Evolutionary conservation across 1,284 basidiomycete species (phyloP).

Genomic region (Fomes fomentarius): DNA sequence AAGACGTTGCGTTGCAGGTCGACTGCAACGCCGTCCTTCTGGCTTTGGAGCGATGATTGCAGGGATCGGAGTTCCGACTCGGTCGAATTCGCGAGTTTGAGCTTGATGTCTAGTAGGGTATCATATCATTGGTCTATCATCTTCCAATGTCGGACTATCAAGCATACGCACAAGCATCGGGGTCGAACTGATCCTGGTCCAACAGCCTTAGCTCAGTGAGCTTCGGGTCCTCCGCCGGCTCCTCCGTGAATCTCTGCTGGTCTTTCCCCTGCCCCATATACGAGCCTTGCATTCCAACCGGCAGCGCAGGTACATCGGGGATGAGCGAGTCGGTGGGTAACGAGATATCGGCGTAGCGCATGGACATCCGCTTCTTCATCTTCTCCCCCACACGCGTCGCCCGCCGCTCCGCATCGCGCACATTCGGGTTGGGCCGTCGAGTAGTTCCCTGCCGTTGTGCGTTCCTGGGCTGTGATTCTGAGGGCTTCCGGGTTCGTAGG

Average conservation of each 20-base stretch:
- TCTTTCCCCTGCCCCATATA: conserved; percentile 23
- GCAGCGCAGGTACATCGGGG: conserved; percentile 58
- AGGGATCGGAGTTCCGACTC: conserved; percentile 76
- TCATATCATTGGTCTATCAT: neutral
- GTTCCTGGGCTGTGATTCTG: conserved; percentile 41
- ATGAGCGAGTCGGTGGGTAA: conserved; percentile 56
- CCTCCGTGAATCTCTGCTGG: conserved; percentile 38
- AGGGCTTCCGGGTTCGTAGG: conserved; percentile 60
- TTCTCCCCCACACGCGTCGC: conserved; percentile 84
- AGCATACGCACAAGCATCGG: conserved; percentile 73
- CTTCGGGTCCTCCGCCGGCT: conserved; percentile 50
- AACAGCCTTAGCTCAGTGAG: conserved; percentile 65
- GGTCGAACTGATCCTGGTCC: conserved; percentile 78
- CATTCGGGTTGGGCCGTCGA: conserved; percentile 18
- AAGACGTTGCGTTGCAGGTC: conserved; percentile 87
- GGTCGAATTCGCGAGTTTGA: conserved; percentile 79
- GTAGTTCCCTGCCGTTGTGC: conserved; percentile 26
- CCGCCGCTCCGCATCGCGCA: conserved; percentile 46
- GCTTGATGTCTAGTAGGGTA: conserved; percentile 73
- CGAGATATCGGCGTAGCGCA: conserved; percentile 85
- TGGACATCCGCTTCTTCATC: conserved; percentile 92
- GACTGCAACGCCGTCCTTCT: conserved; percentile 66
- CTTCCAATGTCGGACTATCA: neutral
- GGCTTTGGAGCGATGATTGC: conserved; percentile 67
- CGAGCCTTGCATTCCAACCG: conserved; percentile 31